Base-by-base conservation (phyloP, 305 asterid species). In the Solanum hybrid region DNA sequence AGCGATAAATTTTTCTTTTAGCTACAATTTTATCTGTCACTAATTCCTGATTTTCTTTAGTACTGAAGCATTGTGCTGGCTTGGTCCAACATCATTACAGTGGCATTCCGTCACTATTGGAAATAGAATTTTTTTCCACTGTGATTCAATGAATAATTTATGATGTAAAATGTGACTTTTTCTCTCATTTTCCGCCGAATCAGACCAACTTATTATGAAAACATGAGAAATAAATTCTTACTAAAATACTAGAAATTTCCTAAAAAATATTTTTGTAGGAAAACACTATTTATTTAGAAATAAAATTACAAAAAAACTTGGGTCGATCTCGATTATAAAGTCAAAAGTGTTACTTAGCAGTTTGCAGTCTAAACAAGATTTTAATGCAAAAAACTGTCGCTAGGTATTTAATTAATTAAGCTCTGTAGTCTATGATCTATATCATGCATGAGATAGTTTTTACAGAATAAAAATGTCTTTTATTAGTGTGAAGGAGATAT, bases 101-200 rank as follows among this genome's bases (percentile, higher is more conserved):
- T 45, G 22, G 64, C 64, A 45, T 45, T 45, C 64, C 8, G 22
- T 45, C 64, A 2, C 64, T 45, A 45, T 0, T 45, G 22, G 22
- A 45, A 45, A 45, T 45, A 45, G 15, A 14, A 0, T 0, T 45
- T 45, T 32, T 45, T 45, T 13, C 19, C 7, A 5, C 64, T 5
- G 7, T 14, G 1, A 45, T 5, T 45, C 8, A 45, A 45, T 0
- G 3, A 45, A 45, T 2, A 14, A 45, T 45, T 14, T 45, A 45
- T 45, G 22, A 14, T 45, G 2, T 45, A 15, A 45, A 14, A 45
- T 45, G 1, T 14, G 64, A 0, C 0, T 45, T 5, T 42, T 0
- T 14, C 22, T 45, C 1, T 0, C 64, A 14, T 14, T 45, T 5
- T 0, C 3, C 22, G 2, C 0, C 0, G 64, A 45, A 45, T 3